Percentiles rank a stretch among this genome's conserved stretches.
These are phyloP conservation scores for Medicago lupulina DNA, from an alignment of 306 rosid genomes.

Conservation along the genomic window DNA sequence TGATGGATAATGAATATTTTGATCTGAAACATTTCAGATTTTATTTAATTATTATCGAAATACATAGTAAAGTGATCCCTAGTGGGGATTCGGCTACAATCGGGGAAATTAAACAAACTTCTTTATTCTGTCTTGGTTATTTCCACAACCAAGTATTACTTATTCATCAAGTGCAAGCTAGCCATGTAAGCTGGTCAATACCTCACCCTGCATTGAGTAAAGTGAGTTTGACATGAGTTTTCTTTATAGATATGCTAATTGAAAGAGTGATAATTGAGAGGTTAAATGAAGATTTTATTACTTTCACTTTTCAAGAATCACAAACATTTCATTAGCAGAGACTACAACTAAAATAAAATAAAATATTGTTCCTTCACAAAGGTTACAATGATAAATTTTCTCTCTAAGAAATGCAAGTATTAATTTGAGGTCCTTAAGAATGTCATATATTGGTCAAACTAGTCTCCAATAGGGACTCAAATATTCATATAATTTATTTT, in stretches of 20 bases:
- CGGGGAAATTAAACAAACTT: background rate
- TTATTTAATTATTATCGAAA: too few relatives aligned
- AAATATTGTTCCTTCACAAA: background rate
- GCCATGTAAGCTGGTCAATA: background rate
- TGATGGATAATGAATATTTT: background rate
- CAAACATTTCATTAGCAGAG: too few relatives aligned
- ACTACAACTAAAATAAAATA: too few relatives aligned
- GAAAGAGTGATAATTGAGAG: too few relatives aligned
- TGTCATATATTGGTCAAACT: too few relatives aligned
- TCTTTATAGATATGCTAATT: too few relatives aligned
- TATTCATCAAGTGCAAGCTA: background rate
- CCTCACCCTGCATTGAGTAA: background rate
- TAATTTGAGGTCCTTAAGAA: background rate
- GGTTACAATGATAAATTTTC: too few relatives aligned
- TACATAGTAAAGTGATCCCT: background rate
- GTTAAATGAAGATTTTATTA: too few relatives aligned
- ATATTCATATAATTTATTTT: too few relatives aligned
- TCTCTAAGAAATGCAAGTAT: too few relatives aligned
- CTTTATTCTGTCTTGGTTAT: background rate
- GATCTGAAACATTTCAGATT: background rate
- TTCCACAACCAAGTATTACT: background rate
- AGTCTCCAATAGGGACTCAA: too few relatives aligned
- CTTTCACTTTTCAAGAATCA: too few relatives aligned
- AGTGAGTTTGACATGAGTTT: background rate
- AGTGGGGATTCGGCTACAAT: background rate